phyloP scores from a whole-genome alignment of 2,329 filamentous ascomycete genomes.

The Sclerotinia glacialis region DNA sequence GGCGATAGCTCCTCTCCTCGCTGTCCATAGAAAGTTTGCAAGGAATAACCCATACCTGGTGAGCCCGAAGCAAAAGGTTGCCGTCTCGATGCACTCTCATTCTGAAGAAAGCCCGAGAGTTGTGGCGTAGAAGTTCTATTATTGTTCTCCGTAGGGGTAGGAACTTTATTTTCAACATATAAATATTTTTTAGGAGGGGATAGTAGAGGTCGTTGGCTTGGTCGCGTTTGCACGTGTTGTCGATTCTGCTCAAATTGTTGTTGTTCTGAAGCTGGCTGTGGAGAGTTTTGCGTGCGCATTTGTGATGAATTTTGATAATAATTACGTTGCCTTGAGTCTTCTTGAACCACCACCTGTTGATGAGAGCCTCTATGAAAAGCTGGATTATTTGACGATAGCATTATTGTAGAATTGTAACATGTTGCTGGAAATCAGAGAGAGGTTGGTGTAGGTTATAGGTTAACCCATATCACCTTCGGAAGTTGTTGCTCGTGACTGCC shows the following conservation, averaged over 20 bases:
- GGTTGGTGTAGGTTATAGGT: too few species aligned
- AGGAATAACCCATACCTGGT: background rate
- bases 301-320: background rate
- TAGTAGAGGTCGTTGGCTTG: background rate
- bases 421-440: background rate
- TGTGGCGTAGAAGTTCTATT: background rate
- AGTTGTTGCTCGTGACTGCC: background rate
- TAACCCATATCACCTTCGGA: background rate
- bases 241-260: background rate
- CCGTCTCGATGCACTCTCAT: background rate
- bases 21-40: background rate
- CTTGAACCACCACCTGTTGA: background rate
- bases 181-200: background rate
- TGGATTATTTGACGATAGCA: background rate
- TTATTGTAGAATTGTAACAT: background rate
- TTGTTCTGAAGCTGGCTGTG: background rate
- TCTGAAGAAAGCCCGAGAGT: background rate
- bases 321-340: background rate
- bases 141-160: background rate
- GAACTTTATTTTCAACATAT: background rate
- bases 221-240: conserved; percentile 6
- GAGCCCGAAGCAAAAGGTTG: background rate
- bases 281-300: background rate
- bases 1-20: background rate
- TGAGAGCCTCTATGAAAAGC: too few species aligned